Percentiles rank a stretch among this genome's conserved stretches.
These are phyloP conservation scores for Plectosphaerella sp. DNA, from an alignment of 2,329 filamentous ascomycete species.

Conservation along the genomic window DNA sequence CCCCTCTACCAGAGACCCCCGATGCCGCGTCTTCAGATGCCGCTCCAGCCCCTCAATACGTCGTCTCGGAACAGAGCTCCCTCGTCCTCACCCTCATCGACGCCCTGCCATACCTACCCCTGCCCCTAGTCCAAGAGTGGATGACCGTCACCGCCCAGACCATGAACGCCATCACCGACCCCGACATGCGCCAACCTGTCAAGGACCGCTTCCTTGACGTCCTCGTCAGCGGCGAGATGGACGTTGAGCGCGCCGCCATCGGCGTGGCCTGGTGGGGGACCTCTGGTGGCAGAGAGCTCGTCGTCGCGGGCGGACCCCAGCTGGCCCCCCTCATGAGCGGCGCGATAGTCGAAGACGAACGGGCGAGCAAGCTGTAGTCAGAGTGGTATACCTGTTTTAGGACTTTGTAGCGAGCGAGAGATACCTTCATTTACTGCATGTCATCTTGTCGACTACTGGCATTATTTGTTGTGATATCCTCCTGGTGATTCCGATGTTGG, in stretches of 20 bases:
- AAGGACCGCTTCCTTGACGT: slow-evolving; percentile 75
- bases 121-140: slow-evolving; percentile 74
- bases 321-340: slow-evolving; percentile 49
- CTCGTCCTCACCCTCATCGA: slow-evolving; percentile 76
- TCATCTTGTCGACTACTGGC: too few species aligned
- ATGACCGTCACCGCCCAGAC: slow-evolving; percentile 66
- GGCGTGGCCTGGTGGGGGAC: slow-evolving; percentile 85
- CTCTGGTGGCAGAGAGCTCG: slow-evolving; percentile 47
- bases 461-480: too few species aligned
- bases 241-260: slow-evolving; percentile 74
- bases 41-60: slow-evolving; percentile 18
- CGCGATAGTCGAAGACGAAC: slow-evolving; percentile 33
- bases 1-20: slow-evolving; percentile 33
- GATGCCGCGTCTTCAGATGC: slow-evolving; percentile 21
- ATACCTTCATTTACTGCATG: too few species aligned
- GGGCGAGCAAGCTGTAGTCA: slow-evolving; percentile 29
- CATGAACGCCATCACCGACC: slow-evolving; percentile 59
- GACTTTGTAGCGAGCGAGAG: too few species aligned
- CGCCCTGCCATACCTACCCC: slow-evolving; percentile 67
- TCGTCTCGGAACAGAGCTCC: slow-evolving; percentile 73
- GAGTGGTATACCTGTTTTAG: background rate
- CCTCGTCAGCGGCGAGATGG: slow-evolving; percentile 78
- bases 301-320: slow-evolving; percentile 26
- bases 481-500: too few species aligned
- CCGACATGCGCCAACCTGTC: slow-evolving; percentile 57